Evolutionary conservation across 805 yeast species (phyloP), one percentile per base, ranked within the genome.

Genomic region (Sungouiozyma intestinalis): DNA sequence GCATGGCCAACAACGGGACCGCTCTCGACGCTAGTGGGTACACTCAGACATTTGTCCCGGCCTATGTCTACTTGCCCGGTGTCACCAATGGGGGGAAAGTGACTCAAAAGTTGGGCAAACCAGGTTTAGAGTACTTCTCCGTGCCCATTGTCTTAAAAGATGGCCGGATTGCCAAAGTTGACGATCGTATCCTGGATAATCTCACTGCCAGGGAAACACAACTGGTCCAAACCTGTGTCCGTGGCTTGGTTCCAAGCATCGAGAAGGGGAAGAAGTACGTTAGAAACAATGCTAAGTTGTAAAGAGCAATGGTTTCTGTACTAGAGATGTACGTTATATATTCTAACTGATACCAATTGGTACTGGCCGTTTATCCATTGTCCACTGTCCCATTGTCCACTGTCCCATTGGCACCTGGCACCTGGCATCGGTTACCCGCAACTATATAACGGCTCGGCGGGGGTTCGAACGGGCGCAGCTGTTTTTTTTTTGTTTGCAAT

Each of bases 191-290:
- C 45, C 66, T 79, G 52, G 64, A 66, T 43, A 58, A 68, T 42
- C 51, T 73, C 50, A 58, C 66, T 48, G 67, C 54, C 24, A 65
- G 65, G 39, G 86, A 80, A 60, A 66, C 65, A 57, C 68, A 71
- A 51, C 63, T 78, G 61, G 66, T 79, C 48, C 56, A 57, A 13
- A 71, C 71, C 48, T 79, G 81, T 41, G 63, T 70, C 48, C 73
- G 67, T 16, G 79, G 76, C 52, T 67, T 80, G 53, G 56, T 66
- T 18, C 68, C 64, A 40, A 78, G 75, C 62, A 74, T 80, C 48
- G 69, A 63, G 41, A 79, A 78, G 67, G 86, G 85, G 46, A 70
- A 67, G 38, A 57, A 63, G 16, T 77, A 76, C 53, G 68, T 67
- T 44, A 62, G 52, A 19, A 48, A 47, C 16, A 36, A 35, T 3